phyloP scores from a whole-genome alignment of 2,329 filamentous ascomycete species.

The Clarireedia homoeocarpa region DNA sequence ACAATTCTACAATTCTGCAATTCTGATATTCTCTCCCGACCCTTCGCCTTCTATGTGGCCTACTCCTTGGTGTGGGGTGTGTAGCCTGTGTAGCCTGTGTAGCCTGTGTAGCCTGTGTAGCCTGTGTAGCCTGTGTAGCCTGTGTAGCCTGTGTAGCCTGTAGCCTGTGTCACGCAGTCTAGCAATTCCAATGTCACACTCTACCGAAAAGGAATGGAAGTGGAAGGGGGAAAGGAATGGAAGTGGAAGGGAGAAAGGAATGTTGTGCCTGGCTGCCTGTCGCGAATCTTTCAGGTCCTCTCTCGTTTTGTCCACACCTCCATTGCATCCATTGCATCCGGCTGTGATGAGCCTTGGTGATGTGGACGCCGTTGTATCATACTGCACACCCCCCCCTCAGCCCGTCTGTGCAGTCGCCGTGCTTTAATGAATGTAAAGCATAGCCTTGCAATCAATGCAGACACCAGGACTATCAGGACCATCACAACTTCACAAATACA shows the following conservation, averaged over 20 bases:
- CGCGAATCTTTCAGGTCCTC: neutral
- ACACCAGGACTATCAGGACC: neutral
- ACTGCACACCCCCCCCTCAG: neutral
- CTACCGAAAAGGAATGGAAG: neutral
- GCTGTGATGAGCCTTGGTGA: slow-evolving; percentile 1
- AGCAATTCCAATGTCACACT: neutral
- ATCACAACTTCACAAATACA: too few species aligned
- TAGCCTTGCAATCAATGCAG: slow-evolving; percentile 4
- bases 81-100: too few species aligned
- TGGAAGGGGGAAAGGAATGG: neutral
- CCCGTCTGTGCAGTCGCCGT: neutral
- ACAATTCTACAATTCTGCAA: too few species aligned
- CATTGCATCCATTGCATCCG: slow-evolving; percentile 2
- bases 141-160: too few species aligned
- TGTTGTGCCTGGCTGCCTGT: neutral
- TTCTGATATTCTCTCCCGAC: too few species aligned
- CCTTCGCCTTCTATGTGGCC: too few species aligned
- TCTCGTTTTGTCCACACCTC: neutral
- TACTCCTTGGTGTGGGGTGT: too few species aligned
- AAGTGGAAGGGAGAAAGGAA: neutral
- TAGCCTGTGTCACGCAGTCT: too few species aligned
- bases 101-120: too few species aligned
- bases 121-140: too few species aligned
- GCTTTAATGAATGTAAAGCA: neutral
- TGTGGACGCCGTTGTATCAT: too few species aligned